Percentiles rank a stretch among this genome's conserved stretches.
These are phyloP conservation scores for Filobasidium wieringae DNA, from an alignment of 768 basidiomycete genomes.

Conservation along the genomic window DNA sequence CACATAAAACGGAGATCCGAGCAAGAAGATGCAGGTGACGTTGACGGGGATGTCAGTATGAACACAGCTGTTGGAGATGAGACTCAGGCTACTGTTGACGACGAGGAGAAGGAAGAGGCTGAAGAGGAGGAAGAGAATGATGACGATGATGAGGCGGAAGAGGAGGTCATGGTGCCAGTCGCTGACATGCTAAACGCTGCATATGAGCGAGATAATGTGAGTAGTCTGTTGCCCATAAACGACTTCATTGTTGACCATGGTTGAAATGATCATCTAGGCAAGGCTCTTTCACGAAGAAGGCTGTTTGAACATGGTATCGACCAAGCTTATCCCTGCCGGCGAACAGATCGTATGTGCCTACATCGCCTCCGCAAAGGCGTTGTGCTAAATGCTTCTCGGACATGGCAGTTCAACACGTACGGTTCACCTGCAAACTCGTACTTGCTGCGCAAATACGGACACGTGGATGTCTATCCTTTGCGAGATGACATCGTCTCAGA, in stretches of 20 bases:
- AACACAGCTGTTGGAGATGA: slow-evolving; percentile 3
- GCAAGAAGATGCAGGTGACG: background rate
- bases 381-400: too few species aligned
- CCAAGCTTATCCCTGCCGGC: slow-evolving; percentile 57
- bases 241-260: background rate
- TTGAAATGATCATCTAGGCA: too few species aligned
- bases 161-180: slow-evolving; percentile 85
- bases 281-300: slow-evolving; percentile 67
- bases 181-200: slow-evolving; percentile 93
- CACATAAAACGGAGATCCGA: slow-evolving; percentile 36
- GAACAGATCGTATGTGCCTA: slow-evolving; percentile 72
- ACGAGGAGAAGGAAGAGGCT: slow-evolving; percentile 16
- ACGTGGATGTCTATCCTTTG: slow-evolving; percentile 61
- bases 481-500: background rate
- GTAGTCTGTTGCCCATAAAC: slow-evolving; percentile 21
- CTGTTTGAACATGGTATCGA: slow-evolving; percentile 55
- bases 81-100: slow-evolving; percentile 2
- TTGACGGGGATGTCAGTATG: slow-evolving; percentile 19
- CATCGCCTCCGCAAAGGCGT: background rate
- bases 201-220: slow-evolving; percentile 69
- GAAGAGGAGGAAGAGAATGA: slow-evolving; percentile 43
- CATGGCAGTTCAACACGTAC: slow-evolving; percentile 94
- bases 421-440: slow-evolving; percentile 85
- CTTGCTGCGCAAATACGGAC: slow-evolving; percentile 84
- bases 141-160: slow-evolving; percentile 49